A percentile compares a stretch with the other conserved stretches of the same genome.
Conservation (phyloP, 495 filamentous ascomycete species). For the Lasiosphaeria ovina region DNA sequence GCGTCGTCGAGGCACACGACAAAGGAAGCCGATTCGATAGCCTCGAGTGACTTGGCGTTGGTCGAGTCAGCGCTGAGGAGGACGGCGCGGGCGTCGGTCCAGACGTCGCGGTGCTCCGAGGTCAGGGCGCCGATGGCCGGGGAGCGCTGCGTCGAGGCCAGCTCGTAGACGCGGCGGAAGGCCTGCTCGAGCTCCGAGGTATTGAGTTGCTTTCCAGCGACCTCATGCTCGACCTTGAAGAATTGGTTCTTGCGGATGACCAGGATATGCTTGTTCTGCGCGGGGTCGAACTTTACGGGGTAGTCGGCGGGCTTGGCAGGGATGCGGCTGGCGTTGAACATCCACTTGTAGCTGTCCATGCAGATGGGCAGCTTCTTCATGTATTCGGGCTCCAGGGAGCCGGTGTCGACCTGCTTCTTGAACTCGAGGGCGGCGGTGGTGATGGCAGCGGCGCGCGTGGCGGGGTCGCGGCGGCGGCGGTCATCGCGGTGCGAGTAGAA, state of each 20-base stretch:
- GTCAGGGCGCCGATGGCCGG: conserved; percentile 84
- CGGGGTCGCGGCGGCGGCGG: conserved; percentile 78
- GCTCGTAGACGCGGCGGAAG: conserved; percentile 81
- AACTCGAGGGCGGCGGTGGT: conserved; percentile 83
- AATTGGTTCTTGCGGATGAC: conserved; percentile 95
- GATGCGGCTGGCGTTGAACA: conserved; percentile 94
- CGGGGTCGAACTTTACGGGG: conserved; percentile 73
- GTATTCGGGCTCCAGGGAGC: conserved; percentile 91
- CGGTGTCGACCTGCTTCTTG: conserved; percentile 84
- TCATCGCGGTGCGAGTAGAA: conserved; percentile 99
- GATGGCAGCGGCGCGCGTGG: conserved; percentile 89
- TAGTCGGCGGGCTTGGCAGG: conserved; percentile 80
- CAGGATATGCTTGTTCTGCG: conserved; percentile 79
- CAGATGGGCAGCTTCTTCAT: conserved; percentile 94
- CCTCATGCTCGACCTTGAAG: conserved; percentile 78
- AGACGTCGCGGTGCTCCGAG: conserved; percentile 86
- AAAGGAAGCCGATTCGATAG: conserved; percentile 89
- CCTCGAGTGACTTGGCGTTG: conserved; percentile 73
- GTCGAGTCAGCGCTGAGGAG: conserved; percentile 71
- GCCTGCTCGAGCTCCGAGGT: conserved; percentile 83
- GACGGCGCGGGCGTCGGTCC: conserved; percentile 78
- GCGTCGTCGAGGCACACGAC: conserved; percentile 93
- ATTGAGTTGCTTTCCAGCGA: conserved; percentile 79
- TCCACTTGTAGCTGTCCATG: conserved; percentile 97
- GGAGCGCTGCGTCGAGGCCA: conserved; percentile 60